Evolutionary conservation across 2,329 filamentous ascomycete species (phyloP).

Genomic region (Tolypocladium pustulatum): DNA sequence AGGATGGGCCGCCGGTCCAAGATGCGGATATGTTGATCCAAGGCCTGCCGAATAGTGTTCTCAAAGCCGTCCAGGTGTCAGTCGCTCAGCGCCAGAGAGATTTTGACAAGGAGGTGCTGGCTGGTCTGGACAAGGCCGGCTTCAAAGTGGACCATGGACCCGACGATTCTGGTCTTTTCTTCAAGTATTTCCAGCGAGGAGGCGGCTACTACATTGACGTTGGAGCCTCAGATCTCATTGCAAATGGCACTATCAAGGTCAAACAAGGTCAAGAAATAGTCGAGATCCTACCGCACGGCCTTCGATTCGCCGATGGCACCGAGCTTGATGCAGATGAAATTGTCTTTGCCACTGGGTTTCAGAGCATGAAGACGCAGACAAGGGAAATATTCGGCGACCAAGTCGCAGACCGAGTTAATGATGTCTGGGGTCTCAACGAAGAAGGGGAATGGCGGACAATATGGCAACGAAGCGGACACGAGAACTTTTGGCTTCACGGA

Average conservation of each 20-base stretch:
- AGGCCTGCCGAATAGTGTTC: conserved; percentile 45
- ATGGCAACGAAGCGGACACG: conserved; percentile 51
- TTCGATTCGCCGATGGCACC: conserved; percentile 42
- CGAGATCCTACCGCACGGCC: conserved; percentile 33
- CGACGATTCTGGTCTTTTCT: conserved; percentile 43
- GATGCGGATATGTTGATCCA: conserved; percentile 55
- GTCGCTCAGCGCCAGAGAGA: conserved; percentile 21
- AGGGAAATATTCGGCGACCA: conserved; percentile 51
- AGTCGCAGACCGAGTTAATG: conserved; percentile 44
- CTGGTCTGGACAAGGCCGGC: conserved; percentile 41
- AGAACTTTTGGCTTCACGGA: conserved; percentile 56
- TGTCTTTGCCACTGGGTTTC: conserved; percentile 53
- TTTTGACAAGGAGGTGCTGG: conserved; percentile 26
- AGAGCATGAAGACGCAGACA: conserved; percentile 57
- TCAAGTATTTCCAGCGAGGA: conserved; percentile 55
- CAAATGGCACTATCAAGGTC: conserved; percentile 53
- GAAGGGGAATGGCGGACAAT: conserved; percentile 46
- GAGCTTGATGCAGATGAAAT: conserved; percentile 52
- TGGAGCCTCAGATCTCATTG: conserved; percentile 50
- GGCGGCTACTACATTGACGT: conserved; percentile 65
- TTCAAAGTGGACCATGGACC: conserved; percentile 51
- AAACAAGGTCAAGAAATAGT: conserved; percentile 47
- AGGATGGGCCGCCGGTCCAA: conserved; percentile 47
- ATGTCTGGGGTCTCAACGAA: conserved; percentile 52
- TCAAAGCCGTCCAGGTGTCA: conserved; percentile 47